Evolutionary conservation across 2,329 filamentous ascomycete genomes (phyloP).

Genomic region (Akanthomyces lecanii): DNA sequence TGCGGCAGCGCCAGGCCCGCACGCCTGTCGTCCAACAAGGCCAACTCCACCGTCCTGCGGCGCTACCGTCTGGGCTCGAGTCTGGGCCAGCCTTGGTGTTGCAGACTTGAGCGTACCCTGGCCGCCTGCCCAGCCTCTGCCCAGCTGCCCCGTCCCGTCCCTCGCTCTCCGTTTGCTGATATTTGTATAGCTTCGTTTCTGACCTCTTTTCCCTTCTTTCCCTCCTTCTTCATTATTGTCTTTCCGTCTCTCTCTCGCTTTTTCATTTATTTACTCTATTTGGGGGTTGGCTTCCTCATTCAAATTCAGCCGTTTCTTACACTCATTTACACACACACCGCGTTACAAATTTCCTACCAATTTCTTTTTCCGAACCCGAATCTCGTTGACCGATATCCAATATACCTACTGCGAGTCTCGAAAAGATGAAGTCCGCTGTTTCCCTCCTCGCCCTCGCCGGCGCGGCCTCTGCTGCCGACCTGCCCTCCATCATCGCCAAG

Average conservation of each 20-base stretch:
- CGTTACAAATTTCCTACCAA: conserved; percentile 12
- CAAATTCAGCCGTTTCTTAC: conserved; percentile 15
- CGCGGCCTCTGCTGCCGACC: conserved; percentile 38
- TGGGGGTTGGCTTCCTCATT: conserved; percentile 18
- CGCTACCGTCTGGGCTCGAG: conserved; percentile 14
- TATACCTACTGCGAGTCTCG: conserved; percentile 13
- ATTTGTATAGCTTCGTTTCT: conserved; percentile 17
- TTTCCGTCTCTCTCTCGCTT: conserved; percentile 10
- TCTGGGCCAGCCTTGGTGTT: conserved; percentile 16
- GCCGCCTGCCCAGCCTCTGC: conserved; percentile 1
- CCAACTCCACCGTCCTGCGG: conserved; percentile 5
- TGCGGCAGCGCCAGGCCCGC: conserved; percentile 1
- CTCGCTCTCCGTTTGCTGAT: conserved; percentile 15
- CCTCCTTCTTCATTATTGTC: conserved; percentile 15
- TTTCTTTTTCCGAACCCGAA: not conserved
- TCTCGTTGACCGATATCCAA: conserved; percentile 3
- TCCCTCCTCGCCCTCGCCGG: conserved; percentile 39
- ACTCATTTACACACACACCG: conserved; percentile 14
- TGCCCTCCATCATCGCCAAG: conserved; percentile 66
- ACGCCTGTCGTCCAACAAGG: not conserved
- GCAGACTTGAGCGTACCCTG: conserved; percentile 2
- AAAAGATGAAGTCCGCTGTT: conserved; percentile 19
- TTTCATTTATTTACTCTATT: conserved; percentile 12
- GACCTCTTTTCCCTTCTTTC: conserved; percentile 1
- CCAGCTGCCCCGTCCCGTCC: conserved; percentile 9